Conservation (phyloP, 179 eudicot genomes). For the Beta macrorhiza region DNA sequence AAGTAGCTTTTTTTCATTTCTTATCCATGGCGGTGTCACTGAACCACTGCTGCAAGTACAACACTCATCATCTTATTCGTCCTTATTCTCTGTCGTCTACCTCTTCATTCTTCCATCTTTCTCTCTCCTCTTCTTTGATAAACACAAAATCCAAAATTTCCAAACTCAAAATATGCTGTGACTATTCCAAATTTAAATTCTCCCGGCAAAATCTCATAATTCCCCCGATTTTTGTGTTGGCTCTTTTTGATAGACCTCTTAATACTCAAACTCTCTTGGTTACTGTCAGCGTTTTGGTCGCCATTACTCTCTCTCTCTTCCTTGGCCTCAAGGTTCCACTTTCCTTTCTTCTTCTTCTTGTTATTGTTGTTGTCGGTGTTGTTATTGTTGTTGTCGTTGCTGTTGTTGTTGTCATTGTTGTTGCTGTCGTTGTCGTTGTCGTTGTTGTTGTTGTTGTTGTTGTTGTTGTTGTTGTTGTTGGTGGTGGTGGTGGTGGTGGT, state of each 20-base stretch:
- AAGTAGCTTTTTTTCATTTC: neutral
- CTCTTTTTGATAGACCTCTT: constrained; percentile 40
- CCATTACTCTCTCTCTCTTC: constrained; percentile 65
- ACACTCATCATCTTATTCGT: neutral
- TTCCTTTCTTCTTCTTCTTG: neutral
- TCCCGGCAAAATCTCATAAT: constrained; percentile 26
- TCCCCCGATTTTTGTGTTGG: constrained; percentile 49
- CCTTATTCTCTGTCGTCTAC: constrained; percentile 28
- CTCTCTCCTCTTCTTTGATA: constrained; percentile 18
- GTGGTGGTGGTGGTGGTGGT: too few relatives aligned
- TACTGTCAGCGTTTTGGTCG: constrained; percentile 58
- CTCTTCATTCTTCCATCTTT: constrained; percentile 11
- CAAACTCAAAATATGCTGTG: neutral
- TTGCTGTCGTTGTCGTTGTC: too few relatives aligned
- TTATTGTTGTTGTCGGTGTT: too few relatives aligned
- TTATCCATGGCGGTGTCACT: constrained; percentile 44
- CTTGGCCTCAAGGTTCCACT: constrained; percentile 67
- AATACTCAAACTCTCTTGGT: constrained; percentile 59
- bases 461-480: too few relatives aligned
- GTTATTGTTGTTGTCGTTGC: too few relatives aligned
- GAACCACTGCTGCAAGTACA: constrained; percentile 23
- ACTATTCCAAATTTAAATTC: constrained; percentile 16
- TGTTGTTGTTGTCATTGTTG: too few relatives aligned
- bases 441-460: too few relatives aligned
- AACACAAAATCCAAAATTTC: constrained; percentile 20